Conservation (phyloP, 2,329 filamentous ascomycete species). For the Saccharata proteae region DNA sequence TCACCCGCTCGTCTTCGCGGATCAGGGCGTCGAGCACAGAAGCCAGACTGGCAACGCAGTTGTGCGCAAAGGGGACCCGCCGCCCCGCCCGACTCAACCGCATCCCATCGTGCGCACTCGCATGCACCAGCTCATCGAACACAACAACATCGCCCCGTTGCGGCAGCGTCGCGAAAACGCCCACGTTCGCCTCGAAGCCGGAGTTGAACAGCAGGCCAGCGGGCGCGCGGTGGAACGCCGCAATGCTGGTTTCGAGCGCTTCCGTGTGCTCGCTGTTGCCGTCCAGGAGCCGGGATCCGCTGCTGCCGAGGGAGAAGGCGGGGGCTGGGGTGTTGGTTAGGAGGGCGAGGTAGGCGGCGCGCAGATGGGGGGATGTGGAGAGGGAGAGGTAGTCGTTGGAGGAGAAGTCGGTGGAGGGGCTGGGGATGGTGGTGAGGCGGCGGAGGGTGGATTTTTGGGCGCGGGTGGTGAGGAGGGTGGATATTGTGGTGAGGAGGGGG, state of each 20-base stretch:
- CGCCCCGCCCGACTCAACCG: conserved; percentile 44
- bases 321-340: conserved; percentile 16
- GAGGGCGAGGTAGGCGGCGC: conserved; percentile 36
- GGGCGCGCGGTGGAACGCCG: conserved; percentile 47
- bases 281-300: conserved; percentile 51
- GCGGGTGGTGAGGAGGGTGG: conserved; percentile 26
- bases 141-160: conserved; percentile 42
- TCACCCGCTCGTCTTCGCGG: conserved; percentile 17
- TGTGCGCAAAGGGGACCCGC: conserved; percentile 45
- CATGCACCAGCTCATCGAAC: conserved; percentile 66
- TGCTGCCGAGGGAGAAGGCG: conserved; percentile 38
- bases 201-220: conserved; percentile 49
- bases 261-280: conserved; percentile 52
- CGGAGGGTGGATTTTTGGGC: conserved; percentile 23
- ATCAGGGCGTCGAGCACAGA: conserved; percentile 20
- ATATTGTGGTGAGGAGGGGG: conserved; percentile 16
- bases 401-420: conserved; percentile 43
- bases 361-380: conserved; percentile 35
- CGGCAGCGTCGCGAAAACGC: conserved; percentile 35
- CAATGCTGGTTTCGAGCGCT: conserved; percentile 45
- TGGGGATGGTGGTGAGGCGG: conserved; percentile 15
- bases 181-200: conserved; percentile 38
- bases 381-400: conserved; percentile 56
- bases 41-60: conserved; percentile 30
- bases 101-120: conserved; percentile 71